Evolutionary conservation across 1,284 basidiomycete species (phyloP), one percentile per base, ranked within the genome.

Genomic region (Fomitiporia mediterranea): DNA sequence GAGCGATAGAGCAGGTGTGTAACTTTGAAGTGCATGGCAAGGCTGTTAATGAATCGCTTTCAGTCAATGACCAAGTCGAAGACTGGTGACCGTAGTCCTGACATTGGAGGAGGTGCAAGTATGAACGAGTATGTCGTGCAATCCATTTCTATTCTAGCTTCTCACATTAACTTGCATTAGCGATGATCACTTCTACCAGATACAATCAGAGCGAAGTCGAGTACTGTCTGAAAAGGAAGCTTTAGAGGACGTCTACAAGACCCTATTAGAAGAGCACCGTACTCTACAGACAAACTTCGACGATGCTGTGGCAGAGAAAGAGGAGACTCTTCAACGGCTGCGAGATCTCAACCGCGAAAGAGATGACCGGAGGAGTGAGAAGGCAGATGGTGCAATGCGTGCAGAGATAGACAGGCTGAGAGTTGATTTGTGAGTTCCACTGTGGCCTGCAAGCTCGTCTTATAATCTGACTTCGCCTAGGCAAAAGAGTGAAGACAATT

Each of bases 401-500:
- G 80, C 78, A 3, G 93, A 96, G 69, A 83, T 92, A 44, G 92
- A 94, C 65, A 76, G 86, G 34, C 70, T 95, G 37, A 79, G 90
- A 27, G 70, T 75, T 2, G 91, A 93, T 55, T 76, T 95, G 90
- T 93, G 72, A 78, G 91, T 78, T 11, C 39, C 27, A 51, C 8
- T 34, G n/a, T n/a, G n/a, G 1, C 38, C 46, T 4, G 6, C 6
- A 28, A 25, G 11, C 8, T 9, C 15, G n/a, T 34, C 37, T n/a
- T 23, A 15, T 19, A 32, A 21, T 44, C 63, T 68, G 60, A 74
- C 56, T 53, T 60, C 62, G 50, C 62, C 66, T 63, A 94, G 91
- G 67, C 91, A 91, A 74, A 92, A 90, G 75, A 91, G 86, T 63
- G 93, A 95, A 72, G 91, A 95, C 57, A 89, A 90, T 64, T 76